phyloP scores from a whole-genome alignment of 2,329 filamentous ascomycete genomes.

The Chalara sp. region DNA sequence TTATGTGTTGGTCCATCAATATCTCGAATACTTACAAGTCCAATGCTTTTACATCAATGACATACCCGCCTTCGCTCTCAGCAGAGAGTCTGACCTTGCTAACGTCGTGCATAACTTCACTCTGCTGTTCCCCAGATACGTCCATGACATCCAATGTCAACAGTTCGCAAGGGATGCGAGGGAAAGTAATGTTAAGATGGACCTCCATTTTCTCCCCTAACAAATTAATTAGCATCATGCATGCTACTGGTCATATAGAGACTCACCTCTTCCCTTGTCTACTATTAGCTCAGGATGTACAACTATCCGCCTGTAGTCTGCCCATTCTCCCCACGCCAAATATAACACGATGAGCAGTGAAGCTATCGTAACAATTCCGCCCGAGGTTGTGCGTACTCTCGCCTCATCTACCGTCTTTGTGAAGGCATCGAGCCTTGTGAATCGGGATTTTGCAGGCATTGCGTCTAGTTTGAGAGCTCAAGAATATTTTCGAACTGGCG shows the following conservation, averaged over 20 bases:
- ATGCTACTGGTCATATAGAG: neutral
- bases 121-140: constrained; percentile 93
- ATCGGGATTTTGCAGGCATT: constrained; percentile 89
- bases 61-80: constrained; percentile 64
- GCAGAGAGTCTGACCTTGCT: constrained; percentile 80
- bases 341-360: constrained; percentile 85
- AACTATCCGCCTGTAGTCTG: constrained; percentile 78
- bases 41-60: constrained; percentile 64
- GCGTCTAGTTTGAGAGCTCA: constrained; percentile 2
- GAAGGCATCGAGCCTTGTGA: constrained; percentile 95
- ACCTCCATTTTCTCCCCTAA: constrained; percentile 97
- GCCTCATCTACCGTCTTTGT: constrained; percentile 99
- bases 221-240: constrained; percentile 3
- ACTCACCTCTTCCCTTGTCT: constrained; percentile 83
- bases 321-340: constrained; percentile 92
- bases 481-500: neutral
- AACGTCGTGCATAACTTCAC: constrained; percentile 86
- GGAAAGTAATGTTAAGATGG: constrained; percentile 94
- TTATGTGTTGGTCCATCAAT: constrained; percentile 11
- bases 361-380: constrained; percentile 87
- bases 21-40: constrained; percentile 47
- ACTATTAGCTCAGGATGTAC: constrained; percentile 92
- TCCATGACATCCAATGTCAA: constrained; percentile 98
- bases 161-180: constrained; percentile 87
- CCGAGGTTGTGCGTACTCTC: constrained; percentile 88